Base-by-base conservation (phyloP, 2,329 filamentous ascomycete genomes). In the Fusarium coffeatum region DNA sequence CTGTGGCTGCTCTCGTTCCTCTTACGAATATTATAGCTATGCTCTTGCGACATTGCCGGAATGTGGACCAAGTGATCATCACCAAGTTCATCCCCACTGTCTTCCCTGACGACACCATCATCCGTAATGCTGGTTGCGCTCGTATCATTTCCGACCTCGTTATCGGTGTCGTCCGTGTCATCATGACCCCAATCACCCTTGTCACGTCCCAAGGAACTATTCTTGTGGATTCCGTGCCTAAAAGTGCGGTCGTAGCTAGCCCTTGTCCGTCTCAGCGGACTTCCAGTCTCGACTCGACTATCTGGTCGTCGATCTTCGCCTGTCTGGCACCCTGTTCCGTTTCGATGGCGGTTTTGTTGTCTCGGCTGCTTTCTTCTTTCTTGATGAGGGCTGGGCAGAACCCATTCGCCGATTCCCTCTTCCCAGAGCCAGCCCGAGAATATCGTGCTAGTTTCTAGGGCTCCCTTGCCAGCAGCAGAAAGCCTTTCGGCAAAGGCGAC, bases 401-500 rank as follows among this genome's bases (percentile, higher is more conserved):
- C 77, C 80, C 80, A 82, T 60, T 82, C 80, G 55, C 80, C 79
- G 27, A 82, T 81, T 20, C 79, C 79, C 42, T 81, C 79, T 50
- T 82, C 80, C 80, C 80, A 82, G 42, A 72, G 71, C 76, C 79
- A 82, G 9, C 80, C 79, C 4, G 78, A 76, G 53, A 80, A 81
- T 8, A 78, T 72, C 12, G 64, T 72, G 25, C 61, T 72, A 9
- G 48, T 51, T 42, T 59, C 55, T 27, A 62, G 41, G 18, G 49
- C 55, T 20, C 55, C 57, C 23, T 61, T 64, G 16, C 55, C 51
- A 23, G 65, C 58, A 9, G 45, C 58, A 23, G 71, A 59, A 27
- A 87, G 76, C 30, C 76, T 80, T 68, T 88, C 87, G 5, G 86
- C 86, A 70, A 85, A 87, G 12, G 83, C 83, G 42, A 88, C 80